Evolutionary conservation across 2,329 filamentous ascomycete genomes (phyloP), one percentile per base, ranked within the genome.

Genomic region (Orbilia brochopaga): DNA sequence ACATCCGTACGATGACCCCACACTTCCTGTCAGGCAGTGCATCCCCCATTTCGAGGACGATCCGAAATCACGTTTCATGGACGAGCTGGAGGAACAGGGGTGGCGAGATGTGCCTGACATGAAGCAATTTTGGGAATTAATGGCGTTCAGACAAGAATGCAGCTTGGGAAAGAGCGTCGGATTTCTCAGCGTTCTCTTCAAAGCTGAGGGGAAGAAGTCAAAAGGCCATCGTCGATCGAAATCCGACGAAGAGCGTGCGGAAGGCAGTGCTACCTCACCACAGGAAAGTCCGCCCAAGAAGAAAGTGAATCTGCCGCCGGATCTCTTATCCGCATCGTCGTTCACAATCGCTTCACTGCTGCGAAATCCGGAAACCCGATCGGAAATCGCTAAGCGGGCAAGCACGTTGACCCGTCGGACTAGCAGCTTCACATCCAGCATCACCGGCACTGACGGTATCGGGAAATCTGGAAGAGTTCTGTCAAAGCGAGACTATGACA

Each of bases 111-210:
- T 97, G 23, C 88, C 85, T 78, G 90, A 87, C 0, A 81, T 99
- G 44, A 90, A 92, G n/a, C 88, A 92, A 75, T 99, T 99, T 77
- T 99, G 94, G 94, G 94, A 99, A 73, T 90, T 96, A 85, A 97
- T 99, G 93, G 89, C 92, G 0, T 97, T 90, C 78, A 85, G 94
- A 64, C 94, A 97, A 78, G 94, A 99, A 78, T 99, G 94, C 78
- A 96, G 92, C 0, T 91, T 92, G 35, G 95, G 94, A 0, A 85
- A 92, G 17, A 84, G 96, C 77, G 95, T 96, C 0, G 95, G 95
- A 0, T 99, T 99, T 75, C 84, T 97, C 24, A 99, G 95, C 93
- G 81, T 97, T 24, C 88, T 97, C 0, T 89, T 97, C 74, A 88
- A 91, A 35, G 83, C 86, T 0, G 79, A 81, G 4, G 69, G 80